These are phyloP conservation scores for Colletotrichum sp. DNA, from an alignment of 2,329 filamentous ascomycete genomes.

Conservation along the genomic window DNA sequence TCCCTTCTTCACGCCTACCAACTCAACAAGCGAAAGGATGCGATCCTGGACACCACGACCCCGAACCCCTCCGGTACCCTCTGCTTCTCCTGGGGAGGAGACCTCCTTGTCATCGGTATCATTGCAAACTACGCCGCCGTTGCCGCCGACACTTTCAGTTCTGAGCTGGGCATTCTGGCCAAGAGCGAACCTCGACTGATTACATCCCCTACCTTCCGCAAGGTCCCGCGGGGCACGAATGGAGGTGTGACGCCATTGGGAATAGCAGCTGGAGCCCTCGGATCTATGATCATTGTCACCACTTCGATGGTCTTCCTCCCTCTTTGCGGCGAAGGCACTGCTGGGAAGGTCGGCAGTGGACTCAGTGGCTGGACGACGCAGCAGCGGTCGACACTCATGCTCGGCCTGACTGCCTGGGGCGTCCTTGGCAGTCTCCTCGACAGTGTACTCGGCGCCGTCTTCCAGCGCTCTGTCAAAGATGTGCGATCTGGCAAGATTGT, in stretches of 20 bases:
- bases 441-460: slow-evolving; percentile 81
- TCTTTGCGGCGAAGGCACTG: slow-evolving; percentile 59
- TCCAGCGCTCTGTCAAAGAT: slow-evolving; percentile 89
- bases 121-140: slow-evolving; percentile 90
- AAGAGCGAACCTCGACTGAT: slow-evolving; percentile 80
- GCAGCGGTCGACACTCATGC: slow-evolving; percentile 52
- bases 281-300: slow-evolving; percentile 74
- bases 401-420: slow-evolving; percentile 74
- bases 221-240: slow-evolving; percentile 90
- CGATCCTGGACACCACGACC: slow-evolving; percentile 36
- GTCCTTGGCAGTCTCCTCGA: slow-evolving; percentile 83
- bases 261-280: slow-evolving; percentile 73
- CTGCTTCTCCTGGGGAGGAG: slow-evolving; percentile 66
- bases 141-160: slow-evolving; percentile 91
- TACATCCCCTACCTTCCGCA: slow-evolving; percentile 76
- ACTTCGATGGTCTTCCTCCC: slow-evolving; percentile 71
- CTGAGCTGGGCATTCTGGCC: slow-evolving; percentile 91
- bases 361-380: slow-evolving; percentile 53
- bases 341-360: slow-evolving; percentile 40
- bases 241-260: slow-evolving; percentile 85
- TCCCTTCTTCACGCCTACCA: slow-evolving; percentile 65
- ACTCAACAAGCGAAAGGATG: slow-evolving; percentile 51
- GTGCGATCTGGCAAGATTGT: slow-evolving; percentile 84
- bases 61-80: slow-evolving; percentile 43
- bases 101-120: slow-evolving; percentile 68